Percentiles rank a stretch among this genome's conserved stretches.
These are phyloP conservation scores for Quillaja saponaria DNA, from an alignment of 306 rosid species.

Conservation along the genomic window DNA sequence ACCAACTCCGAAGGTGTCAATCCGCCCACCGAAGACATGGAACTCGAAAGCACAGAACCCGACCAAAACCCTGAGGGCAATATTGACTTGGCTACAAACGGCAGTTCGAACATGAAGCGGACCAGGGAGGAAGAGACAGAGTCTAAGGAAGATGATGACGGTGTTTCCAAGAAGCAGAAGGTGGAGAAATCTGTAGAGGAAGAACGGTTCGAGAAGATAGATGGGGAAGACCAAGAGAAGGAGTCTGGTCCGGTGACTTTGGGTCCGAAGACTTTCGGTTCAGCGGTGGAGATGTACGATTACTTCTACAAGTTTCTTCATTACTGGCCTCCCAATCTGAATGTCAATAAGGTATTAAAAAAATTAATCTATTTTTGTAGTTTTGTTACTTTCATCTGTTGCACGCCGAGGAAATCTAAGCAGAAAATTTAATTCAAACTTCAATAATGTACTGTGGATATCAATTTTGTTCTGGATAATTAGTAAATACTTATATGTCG, in stretches of 20 bases:
- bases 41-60: constrained; percentile 25
- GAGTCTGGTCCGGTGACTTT: constrained; percentile 35
- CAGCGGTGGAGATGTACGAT: constrained; percentile 62
- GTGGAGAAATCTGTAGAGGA: constrained; percentile 49
- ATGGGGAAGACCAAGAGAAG: constrained; percentile 32
- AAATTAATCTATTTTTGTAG: neutral
- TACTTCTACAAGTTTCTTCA: constrained; percentile 68
- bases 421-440: neutral
- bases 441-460: neutral
- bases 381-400: neutral
- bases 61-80: neutral
- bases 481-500: neutral
- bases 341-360: constrained; percentile 62
- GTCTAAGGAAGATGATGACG: constrained; percentile 23
- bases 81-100: neutral
- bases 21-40: constrained; percentile 32
- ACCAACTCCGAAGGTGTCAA: constrained; percentile 1
- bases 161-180: constrained; percentile 36
- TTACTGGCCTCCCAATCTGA: constrained; percentile 63
- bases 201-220: constrained; percentile 47
- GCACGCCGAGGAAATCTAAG: too few relatives aligned
- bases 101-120: constrained; percentile 35
- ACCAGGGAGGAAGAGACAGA: constrained; percentile 34
- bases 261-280: constrained; percentile 51
- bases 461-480: neutral